A percentile compares a stretch with the other conserved stretches of the same genome.
Conservation (phyloP, 768 basidiomycete genomes). For the Kwoniella heveanensis region DNA sequence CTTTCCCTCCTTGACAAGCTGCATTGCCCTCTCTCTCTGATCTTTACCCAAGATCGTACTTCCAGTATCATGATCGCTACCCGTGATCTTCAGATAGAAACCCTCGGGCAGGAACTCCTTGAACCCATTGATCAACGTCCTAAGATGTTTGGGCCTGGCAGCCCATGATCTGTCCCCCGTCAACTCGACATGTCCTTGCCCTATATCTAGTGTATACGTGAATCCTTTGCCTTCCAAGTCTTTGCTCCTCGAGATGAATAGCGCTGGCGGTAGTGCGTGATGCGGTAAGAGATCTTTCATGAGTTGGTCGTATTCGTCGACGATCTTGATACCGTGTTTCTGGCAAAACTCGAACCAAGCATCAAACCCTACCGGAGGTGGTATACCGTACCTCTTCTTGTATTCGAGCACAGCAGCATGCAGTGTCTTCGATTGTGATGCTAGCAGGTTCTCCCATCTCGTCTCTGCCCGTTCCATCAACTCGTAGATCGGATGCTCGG, state of each 20-base stretch:
- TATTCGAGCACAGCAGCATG: conserved; percentile 79
- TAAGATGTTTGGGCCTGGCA: conserved; percentile 39
- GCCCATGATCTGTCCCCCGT: conserved; percentile 32
- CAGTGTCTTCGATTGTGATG: conserved; percentile 75
- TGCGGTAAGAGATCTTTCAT: conserved; percentile 51
- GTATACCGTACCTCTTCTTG: conserved; percentile 69
- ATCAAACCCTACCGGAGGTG: conserved; percentile 89
- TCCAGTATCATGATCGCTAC: conserved; percentile 55
- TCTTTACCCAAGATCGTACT: conserved; percentile 53
- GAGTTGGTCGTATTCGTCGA: conserved; percentile 53
- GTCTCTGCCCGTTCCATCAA: conserved; percentile 51
- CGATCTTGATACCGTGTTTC: conserved; percentile 46
- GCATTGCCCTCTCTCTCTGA: conserved; percentile 50
- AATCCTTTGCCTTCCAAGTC: conserved; percentile 36
- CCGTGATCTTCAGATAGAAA: conserved; percentile 47
- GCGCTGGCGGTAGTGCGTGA: conserved; percentile 44
- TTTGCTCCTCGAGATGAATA: conserved; percentile 37
- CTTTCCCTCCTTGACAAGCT: conserved; percentile 45
- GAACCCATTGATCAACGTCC: conserved; percentile 47
- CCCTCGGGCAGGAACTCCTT: conserved; percentile 40
- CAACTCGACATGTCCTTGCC: conserved; percentile 24
- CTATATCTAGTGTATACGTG: conserved; percentile 47
- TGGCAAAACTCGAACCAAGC: conserved; percentile 65
- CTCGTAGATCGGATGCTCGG: conserved; percentile 55
- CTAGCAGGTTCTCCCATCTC: conserved; percentile 39